phyloP scores from a whole-genome alignment of 192 early-diverging fungal genomes.

The Thamnidium elegans region DNA sequence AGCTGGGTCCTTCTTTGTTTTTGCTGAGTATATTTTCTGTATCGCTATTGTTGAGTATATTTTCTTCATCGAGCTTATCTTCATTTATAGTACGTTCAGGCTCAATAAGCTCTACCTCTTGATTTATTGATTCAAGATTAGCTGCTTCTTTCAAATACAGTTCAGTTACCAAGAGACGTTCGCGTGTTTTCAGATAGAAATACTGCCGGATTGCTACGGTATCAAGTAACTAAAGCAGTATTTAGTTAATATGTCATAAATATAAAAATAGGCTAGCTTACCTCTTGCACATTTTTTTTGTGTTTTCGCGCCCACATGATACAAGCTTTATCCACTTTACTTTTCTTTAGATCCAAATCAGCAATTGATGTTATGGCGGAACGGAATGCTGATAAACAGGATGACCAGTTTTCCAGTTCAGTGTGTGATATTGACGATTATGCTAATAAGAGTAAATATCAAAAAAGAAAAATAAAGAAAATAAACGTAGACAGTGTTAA shows the following conservation, averaged over 20 bases:
- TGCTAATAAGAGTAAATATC: too few species aligned
- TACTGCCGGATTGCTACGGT: neutral
- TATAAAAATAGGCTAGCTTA: neutral
- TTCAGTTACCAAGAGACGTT: neutral
- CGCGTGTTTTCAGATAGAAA: neutral
- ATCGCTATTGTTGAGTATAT: neutral
- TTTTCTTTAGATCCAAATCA: neutral
- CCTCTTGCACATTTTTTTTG: neutral
- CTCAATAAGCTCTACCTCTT: too few species aligned
- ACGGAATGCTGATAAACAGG: neutral
- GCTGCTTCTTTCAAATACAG: neutral
- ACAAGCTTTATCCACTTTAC: neutral
- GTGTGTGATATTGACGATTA: too few species aligned
- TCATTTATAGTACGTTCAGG: neutral
- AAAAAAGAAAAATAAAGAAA: too few species aligned
- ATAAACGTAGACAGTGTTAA: too few species aligned
- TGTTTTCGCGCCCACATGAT: neutral
- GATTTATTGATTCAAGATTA: too few species aligned
- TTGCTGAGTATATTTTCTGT: neutral
- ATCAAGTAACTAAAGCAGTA: neutral
- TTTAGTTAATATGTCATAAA: neutral
- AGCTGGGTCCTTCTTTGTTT: neutral
- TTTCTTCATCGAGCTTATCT: neutral
- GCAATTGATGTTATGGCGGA: neutral
- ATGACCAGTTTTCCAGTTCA: neutral